Base-by-base conservation (phyloP, 2,329 filamentous ascomycete species). In the Rutstroemia sp. region DNA sequence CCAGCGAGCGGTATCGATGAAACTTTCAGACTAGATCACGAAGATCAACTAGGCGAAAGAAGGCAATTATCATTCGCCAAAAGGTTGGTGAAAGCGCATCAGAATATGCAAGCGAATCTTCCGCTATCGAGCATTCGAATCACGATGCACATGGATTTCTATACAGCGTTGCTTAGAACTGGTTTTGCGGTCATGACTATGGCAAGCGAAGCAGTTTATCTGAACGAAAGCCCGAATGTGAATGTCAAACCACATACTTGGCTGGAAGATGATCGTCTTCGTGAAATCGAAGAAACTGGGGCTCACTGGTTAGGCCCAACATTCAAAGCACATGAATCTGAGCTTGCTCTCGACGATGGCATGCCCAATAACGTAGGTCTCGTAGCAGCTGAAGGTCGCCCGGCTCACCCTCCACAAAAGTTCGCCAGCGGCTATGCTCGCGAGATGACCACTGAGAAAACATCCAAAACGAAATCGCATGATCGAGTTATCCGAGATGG, bases 191-290 rank as follows among this genome's bases (percentile, higher is more conserved):
- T 92, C 12, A 83, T 97, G 59, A 95, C 90, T 0, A 92, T 95
- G 71, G 94, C 94, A 0, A 96, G 90, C 65, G 92, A 97, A 71
- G 92, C 92, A 3, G 94, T 97, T 0, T 97, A 96, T 67, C 76
- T 99, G 10, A 96, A 96, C 60, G 92, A 97, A 71, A 92, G 92
- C 47, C 82, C 82, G 42, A 79, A 79, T 1, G 83, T 97, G 51
- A 85, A 82, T 59, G 76, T 95, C 2, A 84, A 84, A 61, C 76
- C 80, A 38, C 85, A 85, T 72, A 96, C 94, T 0, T 99, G 94
- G 92, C 75, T 97, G 3, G 94, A 99, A 68, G 88, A 92, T 64
- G 88, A 95, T 62, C 81, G 92, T 5, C 77, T 92, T 9, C 79
- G 84, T 46, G 90, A 97, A 66, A 76, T 95, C 3, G 84, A 94